Conservation (phyloP, 345 rosid species). For the Cardamine chenopodiifolia region DNA sequence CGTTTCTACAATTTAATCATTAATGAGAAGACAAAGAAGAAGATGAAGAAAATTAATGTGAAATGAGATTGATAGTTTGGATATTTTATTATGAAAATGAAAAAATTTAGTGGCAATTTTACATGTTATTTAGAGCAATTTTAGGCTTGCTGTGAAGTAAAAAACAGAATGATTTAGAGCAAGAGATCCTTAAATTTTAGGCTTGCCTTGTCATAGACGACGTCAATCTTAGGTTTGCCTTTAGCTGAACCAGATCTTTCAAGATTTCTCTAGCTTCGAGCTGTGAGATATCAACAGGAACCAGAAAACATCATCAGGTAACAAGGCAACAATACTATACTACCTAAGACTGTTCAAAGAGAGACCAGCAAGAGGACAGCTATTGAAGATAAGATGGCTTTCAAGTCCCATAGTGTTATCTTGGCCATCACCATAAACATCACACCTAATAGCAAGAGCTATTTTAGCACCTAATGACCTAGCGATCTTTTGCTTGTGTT, state of each 20-base stretch:
- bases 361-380: background rate
- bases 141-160: too few species aligned
- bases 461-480: conserved; percentile 75
- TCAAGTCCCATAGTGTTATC: conserved; percentile 72
- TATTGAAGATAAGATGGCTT: conserved; percentile 46
- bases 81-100: background rate
- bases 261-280: conserved; percentile 78
- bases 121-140: too few species aligned
- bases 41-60: too few species aligned
- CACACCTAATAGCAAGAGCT: conserved; percentile 63
- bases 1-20: too few species aligned
- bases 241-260: conserved; percentile 27
- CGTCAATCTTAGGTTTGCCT: conserved; percentile 69
- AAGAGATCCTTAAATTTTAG: too few species aligned
- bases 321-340: background rate
- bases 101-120: too few species aligned
- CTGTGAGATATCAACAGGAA: conserved; percentile 41
- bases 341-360: background rate
- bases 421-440: conserved; percentile 73
- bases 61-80: background rate
- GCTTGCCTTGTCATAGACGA: too few species aligned
- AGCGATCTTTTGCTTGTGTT: conserved; percentile 70
- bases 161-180: too few species aligned
- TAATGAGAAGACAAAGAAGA: too few species aligned
- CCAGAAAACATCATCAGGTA: background rate